Evolutionary conservation across 1,284 basidiomycete species (phyloP).

Genomic region (Pseudozyma sp.): DNA sequence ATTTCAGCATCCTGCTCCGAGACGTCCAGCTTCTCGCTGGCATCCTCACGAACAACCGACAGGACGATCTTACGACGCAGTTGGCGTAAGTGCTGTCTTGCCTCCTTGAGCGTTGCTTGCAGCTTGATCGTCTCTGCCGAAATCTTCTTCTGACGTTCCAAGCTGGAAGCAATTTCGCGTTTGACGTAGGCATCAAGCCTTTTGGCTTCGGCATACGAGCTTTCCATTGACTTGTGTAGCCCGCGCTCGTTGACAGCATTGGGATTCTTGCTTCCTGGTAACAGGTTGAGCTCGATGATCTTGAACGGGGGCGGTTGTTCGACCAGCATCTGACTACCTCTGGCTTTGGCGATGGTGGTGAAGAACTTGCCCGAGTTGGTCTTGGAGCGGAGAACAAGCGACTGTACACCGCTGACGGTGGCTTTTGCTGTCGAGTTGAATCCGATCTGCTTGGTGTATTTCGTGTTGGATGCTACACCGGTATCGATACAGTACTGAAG

Average conservation of each 20-base stretch:
- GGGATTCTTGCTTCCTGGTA: conserved; percentile 50
- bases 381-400: conserved; percentile 53
- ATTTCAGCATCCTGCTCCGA: too few relatives aligned
- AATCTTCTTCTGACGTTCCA: conserved; percentile 45
- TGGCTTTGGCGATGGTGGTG: conserved; percentile 52
- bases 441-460: conserved; percentile 50
- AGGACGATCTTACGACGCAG: conserved; percentile 31
- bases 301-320: conserved; percentile 39
- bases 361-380: conserved; percentile 54
- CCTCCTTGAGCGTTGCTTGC: conserved; percentile 19
- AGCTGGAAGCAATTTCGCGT: conserved; percentile 39
- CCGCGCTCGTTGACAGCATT: conserved; percentile 43
- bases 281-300: conserved; percentile 52
- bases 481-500: conserved; percentile 52
- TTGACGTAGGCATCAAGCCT: conserved; percentile 41
- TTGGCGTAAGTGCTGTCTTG: conserved; percentile 15
- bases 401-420: conserved; percentile 36
- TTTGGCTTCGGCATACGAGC: conserved; percentile 53
- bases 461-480: conserved; percentile 51
- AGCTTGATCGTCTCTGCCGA: conserved; percentile 24
- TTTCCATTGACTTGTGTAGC: conserved; percentile 56
- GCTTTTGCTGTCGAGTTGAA: conserved; percentile 17
- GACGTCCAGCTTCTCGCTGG: not conserved
- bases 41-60: conserved; percentile 19
- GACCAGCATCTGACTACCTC: conserved; percentile 54